These are phyloP conservation scores for Galium porrigens DNA, from an alignment of 305 asterid genomes.

Conservation along the genomic window DNA sequence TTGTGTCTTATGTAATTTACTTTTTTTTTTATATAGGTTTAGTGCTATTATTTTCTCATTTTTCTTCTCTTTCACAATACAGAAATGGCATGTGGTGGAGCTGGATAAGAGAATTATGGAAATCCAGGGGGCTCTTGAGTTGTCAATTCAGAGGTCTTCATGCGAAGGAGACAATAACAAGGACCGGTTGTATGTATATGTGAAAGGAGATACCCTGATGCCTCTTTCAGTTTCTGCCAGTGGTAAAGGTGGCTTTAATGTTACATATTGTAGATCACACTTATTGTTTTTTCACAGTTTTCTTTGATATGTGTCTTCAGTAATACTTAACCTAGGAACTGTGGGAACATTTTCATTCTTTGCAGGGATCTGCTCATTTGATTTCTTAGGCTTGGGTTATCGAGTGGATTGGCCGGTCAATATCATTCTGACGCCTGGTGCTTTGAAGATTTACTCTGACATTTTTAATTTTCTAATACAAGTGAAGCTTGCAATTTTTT, in stretches of 20 bases:
- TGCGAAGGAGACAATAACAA: conserved; percentile 80
- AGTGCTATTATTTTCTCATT: conserved; percentile 22
- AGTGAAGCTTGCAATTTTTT: conserved; percentile 84
- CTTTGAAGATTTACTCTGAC: conserved; percentile 64
- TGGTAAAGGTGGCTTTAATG: conserved; percentile 32
- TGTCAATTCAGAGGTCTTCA: conserved; percentile 87
- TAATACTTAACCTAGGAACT: conserved; percentile 18
- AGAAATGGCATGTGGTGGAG: conserved; percentile 81
- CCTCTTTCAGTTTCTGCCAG: conserved; percentile 39
- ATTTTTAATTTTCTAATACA: conserved; percentile 78
- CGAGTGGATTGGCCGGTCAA: conserved; percentile 89
- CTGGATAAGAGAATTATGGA: conserved; percentile 71
- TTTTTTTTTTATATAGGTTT: conserved; percentile 9
- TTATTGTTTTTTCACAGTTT: neutral
- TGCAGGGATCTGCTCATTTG: conserved; percentile 74
- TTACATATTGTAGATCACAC: neutral
- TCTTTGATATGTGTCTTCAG: conserved; percentile 6
- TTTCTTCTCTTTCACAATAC: conserved; percentile 24
- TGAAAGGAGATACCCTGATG: conserved; percentile 38
- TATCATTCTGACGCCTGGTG: conserved; percentile 61
- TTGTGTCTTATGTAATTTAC: conserved; percentile 14
- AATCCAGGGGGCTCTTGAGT: conserved; percentile 80
- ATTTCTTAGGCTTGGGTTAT: conserved; percentile 84
- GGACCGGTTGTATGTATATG: conserved; percentile 55
- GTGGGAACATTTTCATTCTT: conserved; percentile 19